A percentile compares a stretch with the other conserved stretches of the same genome.
Conservation (phyloP, 768 basidiomycete species). For the Lyophyllum atratum region DNA sequence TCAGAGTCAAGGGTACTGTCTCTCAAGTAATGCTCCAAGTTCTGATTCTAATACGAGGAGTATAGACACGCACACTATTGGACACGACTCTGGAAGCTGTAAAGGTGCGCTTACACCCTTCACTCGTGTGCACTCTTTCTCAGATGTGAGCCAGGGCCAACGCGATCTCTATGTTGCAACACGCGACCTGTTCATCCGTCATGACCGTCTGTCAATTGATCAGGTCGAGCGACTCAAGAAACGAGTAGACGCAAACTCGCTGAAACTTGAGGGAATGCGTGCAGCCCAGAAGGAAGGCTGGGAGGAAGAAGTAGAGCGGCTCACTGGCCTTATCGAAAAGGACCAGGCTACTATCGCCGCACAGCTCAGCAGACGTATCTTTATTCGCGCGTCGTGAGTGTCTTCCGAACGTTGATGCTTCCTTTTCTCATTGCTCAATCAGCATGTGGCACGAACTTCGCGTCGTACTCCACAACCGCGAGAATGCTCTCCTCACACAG, state of each 20-base stretch:
- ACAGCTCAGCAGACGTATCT: slow-evolving; percentile 77
- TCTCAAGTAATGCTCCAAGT: neutral
- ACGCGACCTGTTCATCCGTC: slow-evolving; percentile 83
- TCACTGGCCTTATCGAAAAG: slow-evolving; percentile 72
- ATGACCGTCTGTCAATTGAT: slow-evolving; percentile 88
- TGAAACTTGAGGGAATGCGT: slow-evolving; percentile 77
- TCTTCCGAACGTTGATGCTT: neutral
- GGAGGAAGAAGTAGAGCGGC: slow-evolving; percentile 82
- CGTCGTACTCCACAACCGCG: slow-evolving; percentile 87
- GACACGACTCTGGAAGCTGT: slow-evolving; percentile 74
- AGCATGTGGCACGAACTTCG: slow-evolving; percentile 98
- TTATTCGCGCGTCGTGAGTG: slow-evolving; percentile 82
- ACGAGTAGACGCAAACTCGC: slow-evolving; percentile 73
- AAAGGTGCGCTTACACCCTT: slow-evolving; percentile 50
- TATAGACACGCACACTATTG: slow-evolving; percentile 61
- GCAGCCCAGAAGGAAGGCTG: slow-evolving; percentile 76
- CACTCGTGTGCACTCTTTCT: neutral
- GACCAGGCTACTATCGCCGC: slow-evolving; percentile 82
- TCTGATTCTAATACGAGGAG: neutral
- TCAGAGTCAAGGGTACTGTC: slow-evolving; percentile 69
- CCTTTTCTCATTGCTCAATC: slow-evolving; percentile 4
- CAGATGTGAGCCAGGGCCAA: slow-evolving; percentile 50
- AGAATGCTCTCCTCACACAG: slow-evolving; percentile 79
- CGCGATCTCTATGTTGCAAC: slow-evolving; percentile 87
- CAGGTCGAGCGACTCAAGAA: slow-evolving; percentile 87